Conservation (phyloP, 192 early-diverging fungal genomes). For the Chytriomyces confervae region DNA sequence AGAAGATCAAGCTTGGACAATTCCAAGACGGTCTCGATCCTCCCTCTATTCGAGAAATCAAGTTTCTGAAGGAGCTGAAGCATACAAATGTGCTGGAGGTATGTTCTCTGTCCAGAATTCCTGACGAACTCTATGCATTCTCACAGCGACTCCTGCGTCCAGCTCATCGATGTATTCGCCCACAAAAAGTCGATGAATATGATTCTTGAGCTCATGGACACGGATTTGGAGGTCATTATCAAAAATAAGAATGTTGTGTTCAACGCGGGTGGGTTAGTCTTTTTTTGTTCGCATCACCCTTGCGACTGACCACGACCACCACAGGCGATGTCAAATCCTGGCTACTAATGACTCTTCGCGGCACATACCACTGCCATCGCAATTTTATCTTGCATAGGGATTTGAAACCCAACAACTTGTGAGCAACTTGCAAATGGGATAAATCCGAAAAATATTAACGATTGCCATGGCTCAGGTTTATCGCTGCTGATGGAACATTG, state of each 20-base stretch:
- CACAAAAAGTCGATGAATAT: slow-evolving; percentile 91
- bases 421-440: not conserved
- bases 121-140: not conserved
- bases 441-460: no score
- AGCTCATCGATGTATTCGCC: slow-evolving; percentile 92
- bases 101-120: not conserved
- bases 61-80: slow-evolving; percentile 86
- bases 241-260: slow-evolving; percentile 91
- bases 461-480: slow-evolving; percentile 16
- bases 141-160: not conserved
- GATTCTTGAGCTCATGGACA: slow-evolving; percentile 93
- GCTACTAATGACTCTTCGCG: slow-evolving; percentile 95
- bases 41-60: slow-evolving; percentile 95
- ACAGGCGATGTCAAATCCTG: slow-evolving; percentile 90
- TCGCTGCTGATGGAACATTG: slow-evolving; percentile 79
- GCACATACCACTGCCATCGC: slow-evolving; percentile 88
- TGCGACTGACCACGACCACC: slow-evolving; percentile 20
- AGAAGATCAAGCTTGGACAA: slow-evolving; percentile 94
- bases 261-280: slow-evolving; percentile 56
- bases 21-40: slow-evolving; percentile 94
- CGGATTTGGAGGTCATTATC: slow-evolving; percentile 95
- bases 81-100: slow-evolving; percentile 94
- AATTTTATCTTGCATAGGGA: slow-evolving; percentile 89
- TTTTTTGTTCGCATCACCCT: not conserved
- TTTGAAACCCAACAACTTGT: slow-evolving; percentile 68